Evolutionary conservation across 2,329 filamentous ascomycete genomes (phyloP).

Genomic region (Botryotinia convoluta): DNA sequence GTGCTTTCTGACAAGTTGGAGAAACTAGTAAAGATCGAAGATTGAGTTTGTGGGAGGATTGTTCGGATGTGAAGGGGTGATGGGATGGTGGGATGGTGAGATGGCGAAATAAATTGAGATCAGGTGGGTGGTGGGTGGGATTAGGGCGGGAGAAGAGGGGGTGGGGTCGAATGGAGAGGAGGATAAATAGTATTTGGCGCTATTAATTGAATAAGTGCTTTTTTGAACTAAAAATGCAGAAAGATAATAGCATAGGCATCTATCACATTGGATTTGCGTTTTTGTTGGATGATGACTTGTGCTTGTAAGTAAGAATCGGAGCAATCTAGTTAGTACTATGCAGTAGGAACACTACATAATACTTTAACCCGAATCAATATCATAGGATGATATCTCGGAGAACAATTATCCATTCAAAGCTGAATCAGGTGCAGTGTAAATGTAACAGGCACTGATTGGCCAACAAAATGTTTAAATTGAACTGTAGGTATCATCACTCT

Average conservation of each 20-base stretch:
- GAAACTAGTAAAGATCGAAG: background rate
- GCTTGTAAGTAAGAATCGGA: background rate
- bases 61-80: conserved; percentile 23
- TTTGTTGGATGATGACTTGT: background rate
- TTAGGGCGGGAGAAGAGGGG: background rate
- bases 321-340: background rate
- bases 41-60: background rate
- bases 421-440: background rate
- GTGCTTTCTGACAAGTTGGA: background rate
- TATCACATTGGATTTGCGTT: background rate
- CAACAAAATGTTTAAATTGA: background rate
- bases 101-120: conserved; percentile 22
- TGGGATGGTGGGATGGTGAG: conserved; percentile 29
- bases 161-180: conserved; percentile 47
- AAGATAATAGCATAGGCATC: background rate
- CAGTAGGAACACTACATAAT: background rate
- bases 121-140: background rate
- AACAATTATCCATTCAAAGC: background rate
- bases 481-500: background rate
- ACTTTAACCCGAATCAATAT: background rate
- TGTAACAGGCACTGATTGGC: background rate
- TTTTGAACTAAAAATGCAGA: background rate
- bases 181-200: conserved; percentile 44
- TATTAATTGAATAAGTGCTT: conserved; percentile 62
- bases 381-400: background rate